Evolutionary conservation across 495 filamentous ascomycete genomes (phyloP).

Genomic region (Echria macrotheca): DNA sequence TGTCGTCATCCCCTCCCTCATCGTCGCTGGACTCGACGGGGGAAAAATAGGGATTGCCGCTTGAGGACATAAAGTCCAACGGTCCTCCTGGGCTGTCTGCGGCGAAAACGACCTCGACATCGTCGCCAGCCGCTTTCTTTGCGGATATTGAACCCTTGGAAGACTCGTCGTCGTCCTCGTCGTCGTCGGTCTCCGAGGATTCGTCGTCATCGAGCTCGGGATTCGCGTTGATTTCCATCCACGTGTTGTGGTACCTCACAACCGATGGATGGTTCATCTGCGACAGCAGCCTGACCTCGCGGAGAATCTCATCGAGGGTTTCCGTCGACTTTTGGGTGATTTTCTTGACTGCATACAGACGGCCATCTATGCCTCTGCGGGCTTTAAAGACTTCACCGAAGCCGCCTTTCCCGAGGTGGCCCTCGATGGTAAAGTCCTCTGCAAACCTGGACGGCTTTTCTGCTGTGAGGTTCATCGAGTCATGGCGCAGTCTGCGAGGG

Average conservation of each 20-base stretch:
- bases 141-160: too few relatives aligned
- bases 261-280: slow-evolving; percentile 93
- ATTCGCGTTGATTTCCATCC: slow-evolving; percentile 71
- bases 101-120: slow-evolving; percentile 54
- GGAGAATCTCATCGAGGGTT: slow-evolving; percentile 78
- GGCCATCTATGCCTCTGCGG: slow-evolving; percentile 85
- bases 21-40: slow-evolving; percentile 75
- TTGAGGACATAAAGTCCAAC: slow-evolving; percentile 89
- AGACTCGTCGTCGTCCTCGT: slow-evolving; percentile 15
- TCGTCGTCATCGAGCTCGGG: slow-evolving; percentile 51
- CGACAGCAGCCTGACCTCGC: slow-evolving; percentile 86
- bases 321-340: slow-evolving; percentile 76
- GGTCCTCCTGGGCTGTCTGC: slow-evolving; percentile 70
- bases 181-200: slow-evolving; percentile 49
- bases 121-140: slow-evolving; percentile 27
- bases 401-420: slow-evolving; percentile 83
- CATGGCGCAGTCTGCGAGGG: slow-evolving; percentile 40
- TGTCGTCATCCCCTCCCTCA: slow-evolving; percentile 51
- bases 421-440: slow-evolving; percentile 85
- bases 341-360: slow-evolving; percentile 94
- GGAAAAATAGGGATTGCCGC: slow-evolving; percentile 72
- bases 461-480: slow-evolving; percentile 42
- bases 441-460: slow-evolving; percentile 62
- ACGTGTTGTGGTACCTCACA: slow-evolving; percentile 91
- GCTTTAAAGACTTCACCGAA: slow-evolving; percentile 98